Percentiles rank a stretch among this genome's conserved stretches.
These are phyloP conservation scores for Chlamydomonas sphaeroides DNA, from an alignment of 139 green algal species.

Conservation along the genomic window DNA sequence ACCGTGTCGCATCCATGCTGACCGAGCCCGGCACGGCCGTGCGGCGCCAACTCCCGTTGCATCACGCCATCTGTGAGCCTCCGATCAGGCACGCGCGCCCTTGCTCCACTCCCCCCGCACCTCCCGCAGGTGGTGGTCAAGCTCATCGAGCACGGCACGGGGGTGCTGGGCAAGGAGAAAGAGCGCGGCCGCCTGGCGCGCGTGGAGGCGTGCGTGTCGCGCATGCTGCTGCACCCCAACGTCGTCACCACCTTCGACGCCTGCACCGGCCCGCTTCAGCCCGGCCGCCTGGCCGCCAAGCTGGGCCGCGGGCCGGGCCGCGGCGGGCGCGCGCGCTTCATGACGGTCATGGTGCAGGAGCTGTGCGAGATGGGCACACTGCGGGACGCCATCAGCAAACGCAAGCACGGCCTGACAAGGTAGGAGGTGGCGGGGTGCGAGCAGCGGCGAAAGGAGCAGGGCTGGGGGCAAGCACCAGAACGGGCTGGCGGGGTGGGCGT, in stretches of 20 bases:
- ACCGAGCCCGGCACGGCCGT: too few relatives aligned
- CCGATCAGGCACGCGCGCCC: too few relatives aligned
- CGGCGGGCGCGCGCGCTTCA: conserved; percentile 43
- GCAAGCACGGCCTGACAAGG: conserved; percentile 16
- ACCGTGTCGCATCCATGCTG: too few relatives aligned
- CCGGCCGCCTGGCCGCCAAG: conserved; percentile 4
- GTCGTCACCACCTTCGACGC: conserved; percentile 54
- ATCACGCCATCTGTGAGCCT: too few relatives aligned
- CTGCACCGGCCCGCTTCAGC: conserved; percentile 44
- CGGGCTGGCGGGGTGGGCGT: too few relatives aligned
- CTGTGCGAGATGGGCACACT: conserved; percentile 46
- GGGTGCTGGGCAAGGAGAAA: conserved; percentile 56
- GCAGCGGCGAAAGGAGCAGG: too few relatives aligned
- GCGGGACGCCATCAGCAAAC: conserved; percentile 31
- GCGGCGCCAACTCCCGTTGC: too few relatives aligned
- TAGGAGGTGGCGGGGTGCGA: not conserved
- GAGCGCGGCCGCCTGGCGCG: conserved; percentile 41
- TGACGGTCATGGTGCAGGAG: conserved; percentile 63
- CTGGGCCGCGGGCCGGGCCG: conserved; percentile 3
- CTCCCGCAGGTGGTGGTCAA: conserved; percentile 52
- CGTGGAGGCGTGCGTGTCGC: conserved; percentile 41
- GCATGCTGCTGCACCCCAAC: conserved; percentile 57
- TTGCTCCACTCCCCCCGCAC: too few relatives aligned
- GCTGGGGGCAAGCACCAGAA: too few relatives aligned
- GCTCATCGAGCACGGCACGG: conserved; percentile 57